phyloP scores from a whole-genome alignment of 2,329 filamentous ascomycete species.

The Coniosporium tulheliwenetii region DNA sequence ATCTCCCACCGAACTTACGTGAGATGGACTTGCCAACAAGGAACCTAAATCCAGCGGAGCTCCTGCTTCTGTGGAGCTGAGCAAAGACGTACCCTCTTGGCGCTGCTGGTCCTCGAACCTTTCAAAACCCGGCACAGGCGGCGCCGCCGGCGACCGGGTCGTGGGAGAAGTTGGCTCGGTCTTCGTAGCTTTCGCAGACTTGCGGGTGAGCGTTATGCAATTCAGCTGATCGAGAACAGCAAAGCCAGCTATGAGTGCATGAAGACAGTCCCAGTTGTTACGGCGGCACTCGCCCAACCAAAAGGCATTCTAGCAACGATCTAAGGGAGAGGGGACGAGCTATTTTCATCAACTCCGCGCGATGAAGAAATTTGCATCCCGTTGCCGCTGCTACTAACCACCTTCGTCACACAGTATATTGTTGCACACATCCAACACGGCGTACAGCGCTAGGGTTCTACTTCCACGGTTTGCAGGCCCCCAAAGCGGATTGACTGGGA shows the following conservation, averaged over 20 bases:
- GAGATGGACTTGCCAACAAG: conserved; percentile 48
- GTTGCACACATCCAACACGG: no score
- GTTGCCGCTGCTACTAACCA: no score
- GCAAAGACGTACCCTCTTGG: conserved; percentile 38
- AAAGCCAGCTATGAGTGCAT: not conserved
- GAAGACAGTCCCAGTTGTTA: not conserved
- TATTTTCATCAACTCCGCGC: no score
- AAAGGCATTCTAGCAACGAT: conserved; percentile 28
- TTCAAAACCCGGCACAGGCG: conserved; percentile 67
- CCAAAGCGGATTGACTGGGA: conserved; percentile 2
- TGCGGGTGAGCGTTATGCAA: conserved; percentile 37
- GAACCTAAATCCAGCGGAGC: no score
- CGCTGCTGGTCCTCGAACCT: conserved; percentile 63
- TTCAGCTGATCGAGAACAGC: conserved; percentile 24
- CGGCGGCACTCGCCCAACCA: conserved; percentile 22
- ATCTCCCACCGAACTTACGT: no score
- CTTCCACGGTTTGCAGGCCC: conserved; percentile 1
- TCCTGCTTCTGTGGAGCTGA: no score
- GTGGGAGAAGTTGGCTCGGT: conserved; percentile 53
- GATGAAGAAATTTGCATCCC: no score
- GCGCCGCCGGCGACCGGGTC: conserved; percentile 63
- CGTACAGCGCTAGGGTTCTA: conserved; percentile 2
- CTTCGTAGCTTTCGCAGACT: conserved; percentile 32
- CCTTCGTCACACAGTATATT: no score
- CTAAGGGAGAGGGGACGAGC: no score